Percentiles rank a stretch among this genome's conserved stretches.
These are phyloP conservation scores for Verticillium isaacii DNA, from an alignment of 2,329 filamentous ascomycete species.

Conservation along the genomic window DNA sequence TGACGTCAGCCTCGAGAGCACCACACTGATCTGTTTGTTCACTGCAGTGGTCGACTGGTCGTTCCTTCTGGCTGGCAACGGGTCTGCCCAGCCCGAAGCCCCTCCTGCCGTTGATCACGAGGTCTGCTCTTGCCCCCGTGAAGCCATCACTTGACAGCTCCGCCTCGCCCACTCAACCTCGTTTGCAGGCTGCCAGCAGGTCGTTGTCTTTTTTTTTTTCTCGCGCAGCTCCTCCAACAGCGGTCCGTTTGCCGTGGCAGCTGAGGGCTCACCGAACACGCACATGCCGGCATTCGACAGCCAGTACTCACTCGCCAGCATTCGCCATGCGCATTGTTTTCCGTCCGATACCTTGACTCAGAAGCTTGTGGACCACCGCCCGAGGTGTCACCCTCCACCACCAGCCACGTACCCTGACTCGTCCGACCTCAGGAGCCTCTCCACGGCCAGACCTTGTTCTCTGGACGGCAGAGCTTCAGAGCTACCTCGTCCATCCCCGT, in stretches of 20 bases:
- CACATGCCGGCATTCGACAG: no score
- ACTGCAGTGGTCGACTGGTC: not conserved
- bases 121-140: not conserved
- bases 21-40: not conserved
- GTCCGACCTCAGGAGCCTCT: not conserved
- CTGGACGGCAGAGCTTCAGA: not conserved
- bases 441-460: not conserved
- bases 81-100: not conserved
- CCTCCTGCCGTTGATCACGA: not conserved
- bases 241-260: not conserved
- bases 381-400: not conserved
- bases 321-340: not conserved
- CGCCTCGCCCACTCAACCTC: not conserved
- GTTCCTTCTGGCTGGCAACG: not conserved
- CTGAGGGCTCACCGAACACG: not conserved
- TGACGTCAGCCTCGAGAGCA: not conserved
- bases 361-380: not conserved
- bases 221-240: no score
- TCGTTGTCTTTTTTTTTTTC: no score
- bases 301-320: not conserved
- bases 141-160: not conserved
- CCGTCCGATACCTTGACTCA: not conserved
- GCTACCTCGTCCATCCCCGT: not conserved
- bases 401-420: not conserved
- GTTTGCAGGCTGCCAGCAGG: not conserved